Conservation (phyloP, 495 filamentous ascomycete genomes). For the Podospora conica region DNA sequence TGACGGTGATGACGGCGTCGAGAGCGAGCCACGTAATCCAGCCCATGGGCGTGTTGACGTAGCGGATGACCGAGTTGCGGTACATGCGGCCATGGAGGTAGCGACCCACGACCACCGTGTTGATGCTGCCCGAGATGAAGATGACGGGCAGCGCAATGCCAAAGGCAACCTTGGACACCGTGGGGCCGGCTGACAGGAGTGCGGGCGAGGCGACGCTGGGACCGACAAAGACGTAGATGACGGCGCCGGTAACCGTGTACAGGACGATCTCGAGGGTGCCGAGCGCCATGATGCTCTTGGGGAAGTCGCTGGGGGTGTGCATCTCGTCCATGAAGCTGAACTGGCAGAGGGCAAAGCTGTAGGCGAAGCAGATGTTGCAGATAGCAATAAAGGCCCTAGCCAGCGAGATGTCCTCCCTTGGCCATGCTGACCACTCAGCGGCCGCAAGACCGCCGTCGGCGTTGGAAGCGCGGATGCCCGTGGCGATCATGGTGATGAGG, state of each 20-base stretch:
- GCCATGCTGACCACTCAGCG: slow-evolving; percentile 39
- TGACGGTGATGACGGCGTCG: slow-evolving; percentile 50
- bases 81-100: slow-evolving; percentile 63
- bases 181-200: slow-evolving; percentile 53
- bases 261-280: slow-evolving; percentile 60
- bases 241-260: slow-evolving; percentile 59
- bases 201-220: slow-evolving; percentile 60
- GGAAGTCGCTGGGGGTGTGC: slow-evolving; percentile 59
- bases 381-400: slow-evolving; percentile 55
- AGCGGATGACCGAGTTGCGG: slow-evolving; percentile 46
- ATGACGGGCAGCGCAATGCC: slow-evolving; percentile 77
- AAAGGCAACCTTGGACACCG: slow-evolving; percentile 66
- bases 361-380: slow-evolving; percentile 71
- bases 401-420: slow-evolving; percentile 33
- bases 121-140: slow-evolving; percentile 61
- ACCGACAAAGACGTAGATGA: slow-evolving; percentile 74
- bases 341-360: slow-evolving; percentile 62
- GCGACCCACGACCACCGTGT: slow-evolving; percentile 51
- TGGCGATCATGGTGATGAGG: slow-evolving; percentile 61
- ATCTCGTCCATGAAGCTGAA: slow-evolving; percentile 77
- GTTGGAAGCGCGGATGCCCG: slow-evolving; percentile 46
- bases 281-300: slow-evolving; percentile 59
- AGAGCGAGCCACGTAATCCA: slow-evolving; percentile 57
- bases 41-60: slow-evolving; percentile 55
- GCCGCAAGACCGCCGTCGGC: slow-evolving; percentile 27